Conservation (phyloP, 257 asterid genomes). For the Ehretia macrophylla region DNA sequence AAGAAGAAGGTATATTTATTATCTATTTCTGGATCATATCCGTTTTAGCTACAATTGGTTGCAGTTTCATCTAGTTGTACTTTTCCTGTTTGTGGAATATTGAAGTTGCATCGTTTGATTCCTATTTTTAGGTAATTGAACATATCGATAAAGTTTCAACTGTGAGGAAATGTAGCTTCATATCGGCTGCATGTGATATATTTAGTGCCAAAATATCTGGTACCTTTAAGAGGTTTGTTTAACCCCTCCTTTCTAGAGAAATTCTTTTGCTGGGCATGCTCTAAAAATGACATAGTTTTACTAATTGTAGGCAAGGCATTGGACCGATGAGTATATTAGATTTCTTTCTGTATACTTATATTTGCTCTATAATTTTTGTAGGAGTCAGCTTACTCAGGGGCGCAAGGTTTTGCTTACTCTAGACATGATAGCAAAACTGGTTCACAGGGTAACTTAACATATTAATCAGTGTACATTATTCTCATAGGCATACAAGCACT, state of each 20-base stretch:
- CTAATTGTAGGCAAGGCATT: background rate
- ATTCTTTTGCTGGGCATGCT: background rate
- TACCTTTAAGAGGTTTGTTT: slow-evolving; percentile 72
- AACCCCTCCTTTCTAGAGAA: slow-evolving; percentile 5
- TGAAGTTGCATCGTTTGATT: slow-evolving; percentile 18
- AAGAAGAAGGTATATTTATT: slow-evolving; percentile 61
- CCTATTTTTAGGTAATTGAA: slow-evolving; percentile 63
- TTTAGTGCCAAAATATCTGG: slow-evolving; percentile 91
- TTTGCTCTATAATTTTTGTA: slow-evolving; percentile 26
- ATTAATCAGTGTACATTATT: background rate
- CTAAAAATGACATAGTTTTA: too few species aligned
- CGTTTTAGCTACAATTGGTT: background rate
- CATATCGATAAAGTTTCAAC: slow-evolving; percentile 81
- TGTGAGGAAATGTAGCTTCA: slow-evolving; percentile 82
- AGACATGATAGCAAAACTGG: slow-evolving; percentile 85
- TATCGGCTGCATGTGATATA: slow-evolving; percentile 82
- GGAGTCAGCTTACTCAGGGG: slow-evolving; percentile 95
- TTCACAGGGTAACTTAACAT: slow-evolving; percentile 53
- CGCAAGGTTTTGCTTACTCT: slow-evolving; percentile 83
- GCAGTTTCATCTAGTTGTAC: slow-evolving; percentile 4
- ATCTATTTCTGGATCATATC: slow-evolving; percentile 12
- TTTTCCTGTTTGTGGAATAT: background rate
- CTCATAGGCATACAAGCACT: background rate
- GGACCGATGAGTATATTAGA: background rate
- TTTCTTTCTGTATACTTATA: slow-evolving; percentile 12